These are phyloP conservation scores for Blastocystis sp. DNA, from an alignment of 352 stramenopile species.

Conservation along the genomic window DNA sequence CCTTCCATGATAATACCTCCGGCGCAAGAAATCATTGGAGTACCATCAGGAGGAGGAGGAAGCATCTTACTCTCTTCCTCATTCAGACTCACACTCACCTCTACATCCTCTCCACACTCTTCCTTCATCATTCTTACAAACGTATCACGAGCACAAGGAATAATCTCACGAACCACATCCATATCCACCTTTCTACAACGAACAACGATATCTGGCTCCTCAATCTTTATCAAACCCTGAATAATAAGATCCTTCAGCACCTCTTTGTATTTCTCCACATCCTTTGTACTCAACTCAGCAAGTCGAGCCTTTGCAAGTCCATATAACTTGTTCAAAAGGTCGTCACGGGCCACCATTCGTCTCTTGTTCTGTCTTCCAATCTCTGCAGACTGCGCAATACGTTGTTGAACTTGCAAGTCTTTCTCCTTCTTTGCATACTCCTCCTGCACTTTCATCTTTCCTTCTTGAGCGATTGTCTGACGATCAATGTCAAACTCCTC, in stretches of 20 bases:
- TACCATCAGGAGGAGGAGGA: constrained; percentile 56
- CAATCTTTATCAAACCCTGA: constrained; percentile 94
- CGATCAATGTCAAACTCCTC: constrained; percentile 98
- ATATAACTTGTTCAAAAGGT: constrained; percentile 73
- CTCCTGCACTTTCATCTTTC: constrained; percentile 91
- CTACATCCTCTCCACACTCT: constrained; percentile 59
- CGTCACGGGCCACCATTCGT: constrained; percentile 87
- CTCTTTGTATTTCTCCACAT: constrained; percentile 81
- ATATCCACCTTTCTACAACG: constrained; percentile 83
- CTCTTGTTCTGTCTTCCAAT: constrained; percentile 51
- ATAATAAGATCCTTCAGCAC: constrained; percentile 91
- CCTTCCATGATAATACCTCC: constrained; percentile 78
- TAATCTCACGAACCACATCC: constrained; percentile 74
- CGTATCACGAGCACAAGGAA: constrained; percentile 77
- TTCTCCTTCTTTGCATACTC: constrained; percentile 94
- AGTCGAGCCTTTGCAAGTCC: constrained; percentile 63
- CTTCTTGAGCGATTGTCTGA: constrained; percentile 92
- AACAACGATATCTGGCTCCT: constrained; percentile 85
- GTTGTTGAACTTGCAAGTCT: constrained; percentile 79
- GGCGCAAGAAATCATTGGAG: constrained; percentile 68
- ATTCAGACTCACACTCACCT: constrained; percentile 65
- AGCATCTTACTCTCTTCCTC: constrained; percentile 69
- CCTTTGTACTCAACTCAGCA: constrained; percentile 71
- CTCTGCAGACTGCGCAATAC: constrained; percentile 67
- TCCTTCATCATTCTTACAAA: constrained; percentile 75